phyloP scores from a whole-genome alignment of 2,329 filamentous ascomycete genomes.

The Venturia effusa region DNA sequence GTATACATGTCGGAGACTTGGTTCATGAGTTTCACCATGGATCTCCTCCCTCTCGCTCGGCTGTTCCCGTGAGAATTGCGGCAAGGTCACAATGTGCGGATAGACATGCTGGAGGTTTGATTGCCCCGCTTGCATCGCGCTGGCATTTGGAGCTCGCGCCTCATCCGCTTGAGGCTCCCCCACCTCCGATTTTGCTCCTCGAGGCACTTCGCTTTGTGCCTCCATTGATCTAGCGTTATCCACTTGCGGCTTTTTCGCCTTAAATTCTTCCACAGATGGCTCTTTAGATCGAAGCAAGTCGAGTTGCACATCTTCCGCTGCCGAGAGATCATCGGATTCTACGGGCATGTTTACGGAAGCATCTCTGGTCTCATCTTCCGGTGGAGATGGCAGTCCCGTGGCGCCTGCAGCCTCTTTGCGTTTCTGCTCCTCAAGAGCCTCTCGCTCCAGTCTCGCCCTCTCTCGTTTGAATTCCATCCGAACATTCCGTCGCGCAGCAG shows the following conservation, averaged over 20 bases:
- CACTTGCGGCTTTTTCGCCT: neutral
- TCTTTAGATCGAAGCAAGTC: neutral
- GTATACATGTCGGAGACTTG: neutral
- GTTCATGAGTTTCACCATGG: neutral
- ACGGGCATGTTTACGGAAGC: slow-evolving; percentile 6
- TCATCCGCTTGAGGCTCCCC: neutral
- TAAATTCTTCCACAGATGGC: neutral
- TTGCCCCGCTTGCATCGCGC: neutral
- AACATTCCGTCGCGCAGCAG: slow-evolving; percentile 65
- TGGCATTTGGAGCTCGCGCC: neutral
- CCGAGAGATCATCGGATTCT: neutral
- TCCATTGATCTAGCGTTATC: neutral
- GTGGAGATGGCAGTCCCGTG: slow-evolving; percentile 16
- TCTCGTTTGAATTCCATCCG: slow-evolving; percentile 81
- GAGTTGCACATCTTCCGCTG: neutral
- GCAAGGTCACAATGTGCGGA: neutral
- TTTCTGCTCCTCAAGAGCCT: slow-evolving; percentile 66
- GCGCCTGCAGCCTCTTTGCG: slow-evolving; percentile 38
- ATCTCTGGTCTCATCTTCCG: slow-evolving; percentile 20
- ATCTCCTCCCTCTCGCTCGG: neutral
- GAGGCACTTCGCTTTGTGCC: neutral
- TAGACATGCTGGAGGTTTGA: neutral
- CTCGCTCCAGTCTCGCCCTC: slow-evolving; percentile 74
- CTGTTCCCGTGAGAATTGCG: neutral
- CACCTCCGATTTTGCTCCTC: neutral